Evolutionary conservation across 768 basidiomycete species (phyloP).

Genomic region (Amanita jacksonii): DNA sequence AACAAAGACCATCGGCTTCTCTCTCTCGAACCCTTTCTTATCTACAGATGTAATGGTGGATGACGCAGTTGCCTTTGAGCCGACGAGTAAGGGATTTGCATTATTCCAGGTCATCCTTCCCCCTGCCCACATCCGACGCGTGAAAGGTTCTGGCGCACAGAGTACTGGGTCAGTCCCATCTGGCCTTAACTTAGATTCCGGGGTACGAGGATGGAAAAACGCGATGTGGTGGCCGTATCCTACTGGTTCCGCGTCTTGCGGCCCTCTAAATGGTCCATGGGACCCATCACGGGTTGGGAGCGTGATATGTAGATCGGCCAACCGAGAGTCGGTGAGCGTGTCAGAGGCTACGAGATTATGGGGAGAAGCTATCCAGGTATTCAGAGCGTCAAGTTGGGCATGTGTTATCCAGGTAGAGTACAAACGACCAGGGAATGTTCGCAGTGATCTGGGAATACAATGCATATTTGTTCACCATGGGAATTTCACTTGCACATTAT

Average conservation of each 20-base stretch:
- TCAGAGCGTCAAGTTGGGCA: constrained; percentile 21
- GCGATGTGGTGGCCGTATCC: constrained; percentile 61
- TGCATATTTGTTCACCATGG: not conserved
- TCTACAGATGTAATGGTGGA: constrained; percentile 41
- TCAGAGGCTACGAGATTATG: constrained; percentile 39
- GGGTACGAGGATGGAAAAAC: constrained; percentile 62
- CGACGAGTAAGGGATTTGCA: constrained; percentile 38
- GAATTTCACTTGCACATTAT: no score
- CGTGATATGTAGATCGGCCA: constrained; percentile 57
- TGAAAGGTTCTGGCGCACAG: constrained; percentile 64
- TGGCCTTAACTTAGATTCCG: constrained; percentile 44
- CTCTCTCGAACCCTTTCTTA: constrained; percentile 58
- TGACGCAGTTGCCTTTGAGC: constrained; percentile 38
- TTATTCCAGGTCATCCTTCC: constrained; percentile 58
- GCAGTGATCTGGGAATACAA: not conserved
- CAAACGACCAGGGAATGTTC: not conserved
- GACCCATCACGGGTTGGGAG: constrained; percentile 66
- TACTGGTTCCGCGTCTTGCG: constrained; percentile 32
- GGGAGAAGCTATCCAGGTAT: constrained; percentile 44
- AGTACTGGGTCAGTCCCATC: constrained; percentile 70
- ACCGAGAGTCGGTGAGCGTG: constrained; percentile 42
- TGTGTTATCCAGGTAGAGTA: not conserved
- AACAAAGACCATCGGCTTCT: constrained; percentile 66
- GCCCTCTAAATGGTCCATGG: constrained; percentile 30
- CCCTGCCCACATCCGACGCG: constrained; percentile 76